Conservation (phyloP, 2,329 filamentous ascomycete genomes). For the Pyricularia sp. region DNA sequence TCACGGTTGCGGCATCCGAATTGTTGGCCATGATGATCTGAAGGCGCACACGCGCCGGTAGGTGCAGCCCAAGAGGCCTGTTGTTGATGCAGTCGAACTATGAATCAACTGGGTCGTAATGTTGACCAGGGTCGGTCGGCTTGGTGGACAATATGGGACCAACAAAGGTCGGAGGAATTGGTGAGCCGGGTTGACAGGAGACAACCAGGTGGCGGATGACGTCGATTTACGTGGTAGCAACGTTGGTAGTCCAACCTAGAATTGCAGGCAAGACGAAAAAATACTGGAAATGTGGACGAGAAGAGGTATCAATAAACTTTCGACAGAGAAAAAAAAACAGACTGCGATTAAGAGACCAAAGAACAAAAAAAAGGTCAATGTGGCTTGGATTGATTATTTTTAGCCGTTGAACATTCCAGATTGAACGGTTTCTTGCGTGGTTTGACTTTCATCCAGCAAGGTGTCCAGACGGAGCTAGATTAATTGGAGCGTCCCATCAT, state of each 20-base stretch:
- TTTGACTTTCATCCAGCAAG: not conserved
- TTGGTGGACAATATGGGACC: not conserved
- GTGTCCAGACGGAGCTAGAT: not conserved
- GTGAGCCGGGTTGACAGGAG: not conserved
- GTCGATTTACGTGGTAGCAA: not conserved
- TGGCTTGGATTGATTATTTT: not conserved
- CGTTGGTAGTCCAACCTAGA: not conserved
- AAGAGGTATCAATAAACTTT: not conserved
- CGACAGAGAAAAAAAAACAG: not conserved
- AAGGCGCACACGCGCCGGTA: not conserved
- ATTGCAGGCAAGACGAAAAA: not conserved
- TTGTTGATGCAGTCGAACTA: not conserved
- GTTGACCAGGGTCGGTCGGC: not conserved
- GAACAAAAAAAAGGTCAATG: not conserved
- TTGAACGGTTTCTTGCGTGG: not conserved
- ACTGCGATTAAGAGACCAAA: not conserved
- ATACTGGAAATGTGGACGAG: not conserved
- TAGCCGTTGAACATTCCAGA: not conserved
- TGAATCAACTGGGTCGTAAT: not conserved
- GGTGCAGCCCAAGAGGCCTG: not conserved
- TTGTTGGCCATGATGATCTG: not conserved
- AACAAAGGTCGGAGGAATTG: not conserved
- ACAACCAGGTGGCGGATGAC: not conserved
- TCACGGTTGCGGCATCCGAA: conserved; percentile 28
- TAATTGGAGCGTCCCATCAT: not conserved